A percentile compares a stretch with the other conserved stretches of the same genome.
Conservation (phyloP, 73 alveolate genomes). For the Tetrahymena malaccensis region DNA sequence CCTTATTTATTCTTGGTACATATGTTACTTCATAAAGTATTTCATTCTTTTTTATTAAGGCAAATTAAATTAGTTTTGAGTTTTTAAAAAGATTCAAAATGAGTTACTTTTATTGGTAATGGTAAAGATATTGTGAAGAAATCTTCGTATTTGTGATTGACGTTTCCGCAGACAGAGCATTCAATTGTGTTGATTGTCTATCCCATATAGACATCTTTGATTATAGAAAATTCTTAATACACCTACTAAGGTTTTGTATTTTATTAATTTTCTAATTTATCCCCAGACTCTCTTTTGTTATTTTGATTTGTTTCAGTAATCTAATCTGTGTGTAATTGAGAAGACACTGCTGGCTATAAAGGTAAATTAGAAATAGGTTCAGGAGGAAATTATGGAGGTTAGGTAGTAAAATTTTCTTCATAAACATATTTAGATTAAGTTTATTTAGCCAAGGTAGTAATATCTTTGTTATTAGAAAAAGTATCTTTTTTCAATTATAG, state of each 20-base stretch:
- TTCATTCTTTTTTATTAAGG: neutral
- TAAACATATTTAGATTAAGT: neutral
- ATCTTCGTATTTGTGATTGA: constrained; percentile 29
- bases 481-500: neutral
- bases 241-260: neutral
- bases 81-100: neutral
- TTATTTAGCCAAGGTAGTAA: neutral
- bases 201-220: constrained; percentile 49
- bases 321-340: neutral
- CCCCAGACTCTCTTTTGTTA: neutral
- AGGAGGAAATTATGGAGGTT: neutral
- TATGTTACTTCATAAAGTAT: neutral
- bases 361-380: neutral
- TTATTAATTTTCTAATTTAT: neutral
- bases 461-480: neutral
- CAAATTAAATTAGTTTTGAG: neutral
- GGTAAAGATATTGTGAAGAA: constrained; percentile 42
- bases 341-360: neutral
- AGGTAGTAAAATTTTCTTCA: neutral
- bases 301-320: neutral
- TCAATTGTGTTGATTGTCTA: constrained; percentile 30
- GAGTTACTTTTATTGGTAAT: constrained; percentile 11
- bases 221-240: constrained; percentile 16
- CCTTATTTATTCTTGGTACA: constrained; percentile 2
- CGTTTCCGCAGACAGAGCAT: constrained; percentile 24